Evolutionary conservation across 768 basidiomycete species (phyloP), one percentile per base, ranked within the genome.

Genomic region (Suillus subaureus): DNA sequence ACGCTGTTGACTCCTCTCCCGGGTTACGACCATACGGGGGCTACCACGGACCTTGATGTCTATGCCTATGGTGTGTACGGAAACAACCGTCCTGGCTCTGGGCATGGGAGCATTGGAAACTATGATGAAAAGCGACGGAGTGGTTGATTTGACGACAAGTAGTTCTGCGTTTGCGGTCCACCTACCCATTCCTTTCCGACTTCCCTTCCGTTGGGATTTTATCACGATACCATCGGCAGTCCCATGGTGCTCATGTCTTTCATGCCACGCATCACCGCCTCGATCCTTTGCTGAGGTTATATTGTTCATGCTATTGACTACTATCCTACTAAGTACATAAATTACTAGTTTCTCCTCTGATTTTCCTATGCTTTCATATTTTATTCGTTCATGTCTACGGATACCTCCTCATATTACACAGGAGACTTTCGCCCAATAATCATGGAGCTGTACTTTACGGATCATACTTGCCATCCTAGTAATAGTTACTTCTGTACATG

Each of bases 1-100:
- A 91, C 88, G 31, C 80, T 92, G 62, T 79, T 92, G 67, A 91
- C 90, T 39, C 89, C 91, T n/a, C 79, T 90, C 23, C 82, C 86
- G 5, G 84, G 87, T 26, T 89, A 88, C 70, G 82, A 84, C 66
- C 71, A 79, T 9, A 67, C 81, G 64, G 62, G 68, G 43, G 64
- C 70, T 63, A 40, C 37, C 35, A 33, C 67, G 9, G 57, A 67
- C 35, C 61, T 69, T 51, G 61, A 69, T 39, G 21, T 65, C 12
- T 79, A 74, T 61, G 61, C 60, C 33, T 78, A 78, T 64, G 82
- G 80, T 67, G 77, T 81, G 40, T 79, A 82, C 61, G 73, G 74
- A 52, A 76, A 74, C 61, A 74, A 74, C 67, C 78, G 81, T 66
- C 75, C 84, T 65, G 79, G 80, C 43, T 79, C 80, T 43, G 78